Percentiles rank a stretch among this genome's conserved stretches.
These are phyloP conservation scores for Talaromyces trachyspermus DNA, from an alignment of 495 filamentous ascomycete species.

Conservation along the genomic window DNA sequence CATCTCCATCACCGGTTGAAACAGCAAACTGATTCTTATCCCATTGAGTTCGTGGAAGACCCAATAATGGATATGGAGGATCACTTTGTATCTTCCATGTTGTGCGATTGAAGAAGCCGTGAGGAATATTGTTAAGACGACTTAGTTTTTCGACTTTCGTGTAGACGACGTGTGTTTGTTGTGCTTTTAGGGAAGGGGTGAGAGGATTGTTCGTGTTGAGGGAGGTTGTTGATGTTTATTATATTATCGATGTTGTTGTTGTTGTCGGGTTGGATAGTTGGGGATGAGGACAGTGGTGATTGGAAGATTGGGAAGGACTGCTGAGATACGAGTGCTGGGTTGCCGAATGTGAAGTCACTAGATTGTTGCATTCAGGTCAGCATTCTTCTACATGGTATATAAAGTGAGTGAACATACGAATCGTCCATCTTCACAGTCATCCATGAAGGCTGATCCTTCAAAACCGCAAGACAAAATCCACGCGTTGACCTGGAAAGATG, in stretches of 20 bases:
- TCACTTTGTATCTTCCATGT: conserved; percentile 34
- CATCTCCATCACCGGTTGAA: conserved; percentile 16
- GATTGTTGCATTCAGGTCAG: not conserved
- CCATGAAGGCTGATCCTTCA: conserved; percentile 10
- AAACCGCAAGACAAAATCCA: conserved; percentile 34
- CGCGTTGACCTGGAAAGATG: conserved; percentile 43
- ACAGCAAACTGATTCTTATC: conserved; percentile 35
- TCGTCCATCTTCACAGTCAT: conserved; percentile 36
- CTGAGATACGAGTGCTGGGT: conserved; percentile 32
- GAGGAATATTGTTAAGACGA: conserved; percentile 31
- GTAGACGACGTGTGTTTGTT: conserved; percentile 41
- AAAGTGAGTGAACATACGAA: conserved; percentile 25
- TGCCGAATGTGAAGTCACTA: conserved; percentile 39
- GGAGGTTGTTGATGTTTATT: conserved; percentile 19
- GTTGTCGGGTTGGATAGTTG: not conserved
- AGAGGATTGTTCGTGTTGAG: conserved; percentile 17
- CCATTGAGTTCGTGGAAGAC: conserved; percentile 29
- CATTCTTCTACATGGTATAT: not conserved
- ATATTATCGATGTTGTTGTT: not conserved
- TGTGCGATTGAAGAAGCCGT: conserved; percentile 42
- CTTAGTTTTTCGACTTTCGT: conserved; percentile 39
- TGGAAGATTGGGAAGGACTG: conserved; percentile 32
- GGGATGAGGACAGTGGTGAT: not conserved
- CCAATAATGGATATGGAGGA: conserved; percentile 21
- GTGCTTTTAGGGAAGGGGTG: conserved; percentile 20